Conservation (phyloP, 257 asterid species). For the Mentha longifolia region DNA sequence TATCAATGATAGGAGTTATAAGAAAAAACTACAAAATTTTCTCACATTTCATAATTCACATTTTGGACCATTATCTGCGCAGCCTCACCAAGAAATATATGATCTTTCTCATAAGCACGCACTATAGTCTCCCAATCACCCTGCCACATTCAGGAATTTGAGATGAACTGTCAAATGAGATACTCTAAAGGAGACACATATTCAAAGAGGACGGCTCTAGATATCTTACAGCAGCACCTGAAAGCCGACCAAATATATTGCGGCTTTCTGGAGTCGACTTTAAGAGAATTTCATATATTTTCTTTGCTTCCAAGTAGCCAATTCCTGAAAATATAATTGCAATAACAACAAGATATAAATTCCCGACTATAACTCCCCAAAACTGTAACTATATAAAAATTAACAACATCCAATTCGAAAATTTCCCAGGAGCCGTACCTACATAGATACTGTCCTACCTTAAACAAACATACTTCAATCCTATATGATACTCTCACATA, state of each 20-base stretch:
- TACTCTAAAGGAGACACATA: slow-evolving; percentile 11
- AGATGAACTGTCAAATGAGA: slow-evolving; percentile 23
- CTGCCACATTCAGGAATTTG: slow-evolving; percentile 46
- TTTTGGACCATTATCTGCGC: slow-evolving; percentile 94
- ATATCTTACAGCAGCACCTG: slow-evolving; percentile 98
- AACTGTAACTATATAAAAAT: neutral
- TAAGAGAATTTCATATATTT: slow-evolving; percentile 75
- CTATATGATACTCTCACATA: neutral
- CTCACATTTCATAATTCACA: slow-evolving; percentile 94
- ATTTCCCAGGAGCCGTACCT: slow-evolving; percentile 9
- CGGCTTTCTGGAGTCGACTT: slow-evolving; percentile 91
- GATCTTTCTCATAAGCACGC: slow-evolving; percentile 84
- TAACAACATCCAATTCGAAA: slow-evolving; percentile 8
- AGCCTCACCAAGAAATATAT: slow-evolving; percentile 88
- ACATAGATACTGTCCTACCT: neutral
- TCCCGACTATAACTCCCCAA: slow-evolving; percentile 16
- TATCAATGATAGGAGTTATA: slow-evolving; percentile 8
- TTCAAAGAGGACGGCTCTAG: slow-evolving; percentile 31
- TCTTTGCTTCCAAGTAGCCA: slow-evolving; percentile 81
- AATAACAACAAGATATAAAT: slow-evolving; percentile 9
- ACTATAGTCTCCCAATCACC: slow-evolving; percentile 95
- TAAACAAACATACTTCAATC: neutral
- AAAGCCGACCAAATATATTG: slow-evolving; percentile 95
- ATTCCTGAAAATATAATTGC: slow-evolving; percentile 58
- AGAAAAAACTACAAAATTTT: slow-evolving; percentile 1